These are phyloP conservation scores for Candida chauliodis DNA, from an alignment of 805 yeast species.

Conservation along the genomic window DNA sequence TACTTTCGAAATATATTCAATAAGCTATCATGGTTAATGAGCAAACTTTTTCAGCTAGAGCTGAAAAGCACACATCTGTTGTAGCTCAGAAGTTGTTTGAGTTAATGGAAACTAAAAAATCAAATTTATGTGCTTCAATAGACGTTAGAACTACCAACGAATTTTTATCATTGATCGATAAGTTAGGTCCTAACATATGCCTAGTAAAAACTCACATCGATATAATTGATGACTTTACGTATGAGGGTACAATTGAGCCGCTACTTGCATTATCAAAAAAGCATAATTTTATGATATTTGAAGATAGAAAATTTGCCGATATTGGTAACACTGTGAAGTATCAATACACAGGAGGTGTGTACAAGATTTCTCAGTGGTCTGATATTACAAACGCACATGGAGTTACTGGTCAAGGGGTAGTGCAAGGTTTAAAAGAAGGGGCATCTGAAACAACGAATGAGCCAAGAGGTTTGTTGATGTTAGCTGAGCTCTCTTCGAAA, in stretches of 20 bases:
- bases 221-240: slow-evolving; percentile 82
- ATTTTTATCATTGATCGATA: slow-evolving; percentile 66
- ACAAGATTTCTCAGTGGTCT: slow-evolving; percentile 88
- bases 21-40: slow-evolving; percentile 21
- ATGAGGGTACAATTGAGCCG: slow-evolving; percentile 76
- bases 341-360: slow-evolving; percentile 89
- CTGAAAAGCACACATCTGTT: slow-evolving; percentile 66
- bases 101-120: slow-evolving; percentile 74
- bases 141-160: slow-evolving; percentile 83
- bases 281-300: slow-evolving; percentile 88
- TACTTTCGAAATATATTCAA: too few relatives aligned
- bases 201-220: slow-evolving; percentile 93
- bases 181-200: slow-evolving; percentile 87
- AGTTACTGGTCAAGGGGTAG: slow-evolving; percentile 92
- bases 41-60: slow-evolving; percentile 62
- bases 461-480: slow-evolving; percentile 88
- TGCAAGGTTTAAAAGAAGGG: slow-evolving; percentile 81
- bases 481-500: slow-evolving; percentile 91
- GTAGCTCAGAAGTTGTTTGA: slow-evolving; percentile 72
- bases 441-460: slow-evolving; percentile 66
- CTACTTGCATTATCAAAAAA: slow-evolving; percentile 68
- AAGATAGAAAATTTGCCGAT: slow-evolving; percentile 97
- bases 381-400: slow-evolving; percentile 98
- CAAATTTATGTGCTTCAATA: slow-evolving; percentile 91
- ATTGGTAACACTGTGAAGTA: slow-evolving; percentile 96